A percentile compares a stretch with the other conserved stretches of the same genome.
phyloP scores from a whole-genome alignment of 2,329 filamentous ascomycete genomes.

The Pseudocercospora fijiensis region DNA sequence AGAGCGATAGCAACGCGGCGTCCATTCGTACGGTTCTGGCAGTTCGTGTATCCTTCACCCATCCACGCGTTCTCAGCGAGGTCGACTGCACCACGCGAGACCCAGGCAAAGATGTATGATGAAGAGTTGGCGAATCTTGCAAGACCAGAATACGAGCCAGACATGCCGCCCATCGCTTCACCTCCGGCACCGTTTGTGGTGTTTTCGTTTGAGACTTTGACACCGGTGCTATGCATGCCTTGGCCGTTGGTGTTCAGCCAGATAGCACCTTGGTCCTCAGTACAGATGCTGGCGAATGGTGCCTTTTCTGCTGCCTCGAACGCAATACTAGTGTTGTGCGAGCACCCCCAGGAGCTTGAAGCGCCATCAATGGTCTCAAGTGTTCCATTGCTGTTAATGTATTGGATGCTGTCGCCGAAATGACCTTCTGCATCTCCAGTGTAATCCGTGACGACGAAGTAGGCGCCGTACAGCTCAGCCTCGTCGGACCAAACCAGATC shows the following conservation, averaged over 20 bases:
- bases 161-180: slow-evolving; percentile 62
- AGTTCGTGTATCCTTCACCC: slow-evolving; percentile 56
- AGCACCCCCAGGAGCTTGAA: slow-evolving; percentile 60
- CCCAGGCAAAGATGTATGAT: slow-evolving; percentile 63
- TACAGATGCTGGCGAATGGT: slow-evolving; percentile 60
- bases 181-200: slow-evolving; percentile 59
- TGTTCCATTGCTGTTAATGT: slow-evolving; percentile 50
- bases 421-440: slow-evolving; percentile 55
- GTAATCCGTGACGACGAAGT: slow-evolving; percentile 62
- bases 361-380: slow-evolving; percentile 55
- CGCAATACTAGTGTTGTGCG: slow-evolving; percentile 64
- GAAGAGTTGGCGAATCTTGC: slow-evolving; percentile 54
- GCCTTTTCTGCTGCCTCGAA: slow-evolving; percentile 59
- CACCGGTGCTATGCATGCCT: slow-evolving; percentile 53
- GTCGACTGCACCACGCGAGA: slow-evolving; percentile 59
- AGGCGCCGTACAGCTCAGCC: slow-evolving; percentile 59
- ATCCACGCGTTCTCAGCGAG: slow-evolving; percentile 59
- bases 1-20: slow-evolving; percentile 61
- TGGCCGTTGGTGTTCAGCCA: slow-evolving; percentile 63
- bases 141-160: slow-evolving; percentile 60
- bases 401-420: slow-evolving; percentile 59
- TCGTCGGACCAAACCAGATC: slow-evolving; percentile 61
- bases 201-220: slow-evolving; percentile 64
- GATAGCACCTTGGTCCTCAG: slow-evolving; percentile 63
- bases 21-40: slow-evolving; percentile 55